Conservation (phyloP, 1,139 yeast genomes). For the Starmera stellimalicola region DNA sequence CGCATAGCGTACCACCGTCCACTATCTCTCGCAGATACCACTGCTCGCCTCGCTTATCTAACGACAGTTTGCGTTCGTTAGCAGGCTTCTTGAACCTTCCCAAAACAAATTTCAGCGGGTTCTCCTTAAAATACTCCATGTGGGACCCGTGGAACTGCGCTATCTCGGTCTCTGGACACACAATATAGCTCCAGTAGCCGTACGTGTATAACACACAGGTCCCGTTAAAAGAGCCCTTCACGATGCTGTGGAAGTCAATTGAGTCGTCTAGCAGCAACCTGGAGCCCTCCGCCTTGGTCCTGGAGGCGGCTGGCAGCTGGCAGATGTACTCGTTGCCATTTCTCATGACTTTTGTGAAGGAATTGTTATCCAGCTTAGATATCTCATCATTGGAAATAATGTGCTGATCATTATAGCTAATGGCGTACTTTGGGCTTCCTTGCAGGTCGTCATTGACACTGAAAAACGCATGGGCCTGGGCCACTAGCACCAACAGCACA, state of each 20-base stretch:
- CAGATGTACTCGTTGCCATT: slow-evolving; percentile 17
- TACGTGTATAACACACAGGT: slow-evolving; percentile 28
- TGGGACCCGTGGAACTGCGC: slow-evolving; percentile 43
- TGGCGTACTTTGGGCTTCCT: slow-evolving; percentile 13
- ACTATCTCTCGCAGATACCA: slow-evolving; percentile 44
- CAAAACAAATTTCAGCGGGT: slow-evolving; percentile 26
- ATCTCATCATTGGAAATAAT: too few species aligned
- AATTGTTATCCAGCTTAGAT: too few species aligned
- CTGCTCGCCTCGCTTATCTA: slow-evolving; percentile 26
- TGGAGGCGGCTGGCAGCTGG: slow-evolving; percentile 8
- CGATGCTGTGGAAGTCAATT: slow-evolving; percentile 14
- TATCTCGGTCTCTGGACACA: slow-evolving; percentile 45
- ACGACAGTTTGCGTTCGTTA: slow-evolving; percentile 15
- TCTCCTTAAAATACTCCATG: slow-evolving; percentile 1
- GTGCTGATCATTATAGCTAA: too few species aligned
- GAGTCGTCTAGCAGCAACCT: background rate
- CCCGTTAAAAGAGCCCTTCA: slow-evolving; percentile 21
- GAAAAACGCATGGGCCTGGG: slow-evolving; percentile 1
- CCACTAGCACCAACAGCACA: background rate
- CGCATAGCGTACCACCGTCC: slow-evolving; percentile 62
- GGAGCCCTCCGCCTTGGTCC: too few species aligned
- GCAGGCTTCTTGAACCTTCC: slow-evolving; percentile 31
- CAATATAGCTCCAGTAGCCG: slow-evolving; percentile 60
- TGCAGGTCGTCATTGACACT: slow-evolving; percentile 13
- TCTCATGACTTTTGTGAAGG: too few species aligned